These are phyloP conservation scores for Triglochin maritima DNA, from an alignment of 106 monocot genomes.

Conservation along the genomic window DNA sequence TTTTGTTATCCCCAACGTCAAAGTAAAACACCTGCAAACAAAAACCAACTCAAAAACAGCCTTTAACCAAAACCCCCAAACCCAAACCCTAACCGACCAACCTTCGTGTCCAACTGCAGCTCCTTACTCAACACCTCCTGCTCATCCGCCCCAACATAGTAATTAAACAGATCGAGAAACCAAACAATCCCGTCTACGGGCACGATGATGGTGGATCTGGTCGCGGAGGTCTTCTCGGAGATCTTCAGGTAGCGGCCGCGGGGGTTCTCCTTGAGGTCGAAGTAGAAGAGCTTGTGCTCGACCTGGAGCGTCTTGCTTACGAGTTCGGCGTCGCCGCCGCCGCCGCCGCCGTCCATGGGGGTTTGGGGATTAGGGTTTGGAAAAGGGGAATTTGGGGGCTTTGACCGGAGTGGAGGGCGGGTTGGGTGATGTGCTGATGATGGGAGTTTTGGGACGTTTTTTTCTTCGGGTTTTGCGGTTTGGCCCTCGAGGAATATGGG, in stretches of 20 bases:
- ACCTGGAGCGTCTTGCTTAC: conserved; percentile 78
- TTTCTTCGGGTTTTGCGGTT: not conserved
- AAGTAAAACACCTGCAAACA: conserved; percentile 72
- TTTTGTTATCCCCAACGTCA: conserved; percentile 79
- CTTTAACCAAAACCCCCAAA: not conserved
- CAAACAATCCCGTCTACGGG: conserved; percentile 56
- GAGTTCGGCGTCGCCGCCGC: conserved; percentile 36
- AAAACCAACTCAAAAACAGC: conserved; percentile 4
- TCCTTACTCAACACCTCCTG: conserved; percentile 68
- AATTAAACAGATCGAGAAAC: conserved; percentile 72
- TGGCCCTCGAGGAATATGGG: not conserved
- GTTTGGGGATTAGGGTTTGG: too few relatives aligned
- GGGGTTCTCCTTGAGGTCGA: conserved; percentile 90
- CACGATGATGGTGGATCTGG: conserved; percentile 81
- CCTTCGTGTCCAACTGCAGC: conserved; percentile 82
- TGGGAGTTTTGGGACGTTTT: not conserved
- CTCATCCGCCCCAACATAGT: conserved; percentile 41
- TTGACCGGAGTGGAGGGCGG: too few relatives aligned
- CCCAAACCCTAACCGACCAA: conserved; percentile 1
- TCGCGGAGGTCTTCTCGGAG: conserved; percentile 90
- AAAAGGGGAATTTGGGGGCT: too few relatives aligned
- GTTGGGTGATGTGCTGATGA: not conserved
- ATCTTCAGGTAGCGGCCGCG: conserved; percentile 82
- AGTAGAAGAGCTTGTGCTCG: conserved; percentile 94
- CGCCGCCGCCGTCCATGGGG: not conserved